A percentile compares a stretch with the other conserved stretches of the same genome.
Conservation (phyloP, 1,284 basidiomycete species). For the Leccinum ponderosum region DNA sequence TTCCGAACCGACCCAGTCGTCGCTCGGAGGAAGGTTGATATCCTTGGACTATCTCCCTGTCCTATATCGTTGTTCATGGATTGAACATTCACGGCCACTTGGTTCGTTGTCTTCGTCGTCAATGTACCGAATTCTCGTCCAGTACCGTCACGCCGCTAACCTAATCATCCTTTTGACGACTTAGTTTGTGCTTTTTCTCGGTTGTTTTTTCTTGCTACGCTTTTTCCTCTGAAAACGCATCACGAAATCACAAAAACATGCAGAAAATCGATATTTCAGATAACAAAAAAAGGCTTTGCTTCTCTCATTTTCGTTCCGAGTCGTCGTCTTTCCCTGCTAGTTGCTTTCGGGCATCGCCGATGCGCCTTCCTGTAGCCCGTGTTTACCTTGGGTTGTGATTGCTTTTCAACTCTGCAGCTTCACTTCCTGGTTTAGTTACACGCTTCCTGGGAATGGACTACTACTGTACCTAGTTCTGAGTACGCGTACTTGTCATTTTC, state of each 20-base stretch:
- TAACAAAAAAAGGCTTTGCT: conserved; percentile 42
- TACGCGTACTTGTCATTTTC: conserved; percentile 16
- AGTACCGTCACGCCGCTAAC: conserved; percentile 37
- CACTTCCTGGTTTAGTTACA: conserved; percentile 45
- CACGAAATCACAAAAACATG: conserved; percentile 49
- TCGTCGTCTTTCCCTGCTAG: conserved; percentile 14
- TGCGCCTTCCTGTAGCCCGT: conserved; percentile 6
- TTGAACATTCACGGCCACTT: conserved; percentile 34
- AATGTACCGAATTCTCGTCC: conserved; percentile 37
- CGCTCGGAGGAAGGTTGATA: conserved; percentile 30
- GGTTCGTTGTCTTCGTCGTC: conserved; percentile 28
- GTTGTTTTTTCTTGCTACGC: conserved; percentile 40
- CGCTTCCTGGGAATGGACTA: conserved; percentile 17
- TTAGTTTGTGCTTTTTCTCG: conserved; percentile 29
- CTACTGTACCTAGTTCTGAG: conserved; percentile 22
- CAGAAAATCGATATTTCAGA: conserved; percentile 42
- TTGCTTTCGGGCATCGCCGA: conserved; percentile 34
- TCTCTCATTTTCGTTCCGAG: conserved; percentile 15
- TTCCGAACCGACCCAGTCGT: conserved; percentile 23
- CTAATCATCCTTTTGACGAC: conserved; percentile 37
- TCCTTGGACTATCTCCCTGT: conserved; percentile 34
- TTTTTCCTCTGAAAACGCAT: conserved; percentile 34
- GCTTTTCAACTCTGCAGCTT: conserved; percentile 20
- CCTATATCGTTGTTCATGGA: conserved; percentile 38
- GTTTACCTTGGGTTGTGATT: conserved; percentile 15